Evolutionary conservation across 192 early-diverging fungal species (phyloP), one percentile per base, ranked within the genome.

Genomic region (Phlyctochytrium arcticum): DNA sequence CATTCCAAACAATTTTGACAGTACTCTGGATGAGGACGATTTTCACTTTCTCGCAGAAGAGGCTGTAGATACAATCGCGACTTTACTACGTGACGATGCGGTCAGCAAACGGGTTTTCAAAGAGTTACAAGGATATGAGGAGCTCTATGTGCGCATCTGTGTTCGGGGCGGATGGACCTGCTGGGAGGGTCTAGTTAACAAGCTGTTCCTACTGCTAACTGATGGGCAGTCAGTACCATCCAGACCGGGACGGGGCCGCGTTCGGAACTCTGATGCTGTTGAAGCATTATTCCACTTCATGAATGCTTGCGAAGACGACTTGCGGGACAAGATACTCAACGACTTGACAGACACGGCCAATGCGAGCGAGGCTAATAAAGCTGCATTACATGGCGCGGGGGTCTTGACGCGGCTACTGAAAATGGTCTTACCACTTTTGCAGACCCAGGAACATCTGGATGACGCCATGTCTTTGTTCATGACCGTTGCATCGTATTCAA

Each of bases 351-450:
- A 54, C 34, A 35, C 72, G 21, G 65, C 68, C 1, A 36, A 31
- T 15, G 65, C 69, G 2, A 60, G 68, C 63, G 76, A 75, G 35
- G 68, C 72, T 60, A 78, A 75, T 54, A 54, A 62, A 6, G 76
- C 72, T 15, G 36, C 71, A 34, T 60, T 78, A 57, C 68, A 50
- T 24, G 48, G 62, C 27, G 48, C 34, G 27, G 69, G 66, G 5
- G 24, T 66, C 10, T 55, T 70, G 4, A 54, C 34, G 6, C 37
- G 65, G 36, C 21, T 78, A 7, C 26, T 78, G 58, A 68, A 62
- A 36, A 48, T 56, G 1, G 70, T 75, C 0, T 36, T 72, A 17
- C 61, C 56, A 15, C 8, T 66, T 5, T 37, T 33, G 0, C 55
- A 35, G 31, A 56, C 54, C 12, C n/a, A 50, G 32, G 51, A 60